phyloP scores from a whole-genome alignment of 176 grass and related monocot species.

The Rhynchospora tenuis region DNA sequence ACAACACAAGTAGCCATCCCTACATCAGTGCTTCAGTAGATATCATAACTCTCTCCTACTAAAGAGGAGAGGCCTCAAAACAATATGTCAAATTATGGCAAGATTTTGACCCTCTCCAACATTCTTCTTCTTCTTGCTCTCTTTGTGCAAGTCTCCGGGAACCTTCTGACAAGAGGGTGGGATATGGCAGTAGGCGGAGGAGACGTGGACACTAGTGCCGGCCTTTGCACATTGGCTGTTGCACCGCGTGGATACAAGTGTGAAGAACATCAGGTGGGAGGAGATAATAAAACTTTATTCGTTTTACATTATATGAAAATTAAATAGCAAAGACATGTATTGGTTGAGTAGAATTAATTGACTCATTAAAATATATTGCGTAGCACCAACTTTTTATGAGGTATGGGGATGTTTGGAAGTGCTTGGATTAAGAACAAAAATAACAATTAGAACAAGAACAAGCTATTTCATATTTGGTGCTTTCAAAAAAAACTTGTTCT shows the following conservation, averaged over 20 bases:
- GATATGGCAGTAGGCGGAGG: neutral
- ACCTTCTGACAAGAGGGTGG: neutral
- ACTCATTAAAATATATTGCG: too few relatives aligned
- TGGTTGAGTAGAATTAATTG: too few relatives aligned
- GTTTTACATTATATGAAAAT: neutral
- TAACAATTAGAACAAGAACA: too few relatives aligned
- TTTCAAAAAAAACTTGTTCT: too few relatives aligned
- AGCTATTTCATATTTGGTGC: too few relatives aligned
- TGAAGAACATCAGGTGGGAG: conserved; percentile 59
- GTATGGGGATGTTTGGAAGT: too few relatives aligned
- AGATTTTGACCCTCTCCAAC: neutral
- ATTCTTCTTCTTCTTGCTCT: conserved; percentile 7
- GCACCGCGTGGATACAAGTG: conserved; percentile 59
- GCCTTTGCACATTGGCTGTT: conserved; percentile 40
- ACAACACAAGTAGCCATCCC: neutral
- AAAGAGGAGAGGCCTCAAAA: neutral
- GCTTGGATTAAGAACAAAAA: too few relatives aligned
- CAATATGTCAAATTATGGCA: conserved; percentile 8
- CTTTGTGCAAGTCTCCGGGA: neutral
- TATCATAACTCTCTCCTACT: neutral
- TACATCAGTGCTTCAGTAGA: conserved; percentile 1
- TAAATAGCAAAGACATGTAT: too few relatives aligned
- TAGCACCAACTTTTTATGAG: too few relatives aligned
- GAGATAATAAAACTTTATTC: neutral
- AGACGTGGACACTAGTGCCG: neutral